Evolutionary conservation across 2,329 filamentous ascomycete species (phyloP).

Genomic region (Scytalidium lignicola): DNA sequence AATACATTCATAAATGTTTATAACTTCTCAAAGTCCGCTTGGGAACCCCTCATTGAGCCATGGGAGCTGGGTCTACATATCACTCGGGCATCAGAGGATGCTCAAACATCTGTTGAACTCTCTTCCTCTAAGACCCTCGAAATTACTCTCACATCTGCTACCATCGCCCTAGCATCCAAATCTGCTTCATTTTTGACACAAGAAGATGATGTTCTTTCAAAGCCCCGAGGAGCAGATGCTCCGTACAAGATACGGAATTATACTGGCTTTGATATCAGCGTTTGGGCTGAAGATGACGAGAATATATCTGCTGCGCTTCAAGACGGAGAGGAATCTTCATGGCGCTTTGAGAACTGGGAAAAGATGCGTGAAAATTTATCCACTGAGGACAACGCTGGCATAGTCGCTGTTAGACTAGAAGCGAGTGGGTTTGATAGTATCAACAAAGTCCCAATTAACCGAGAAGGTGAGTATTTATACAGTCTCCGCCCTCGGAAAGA

Average conservation of each 20-base stretch:
- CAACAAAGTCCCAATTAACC: conserved; percentile 80
- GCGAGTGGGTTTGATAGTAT: conserved; percentile 91
- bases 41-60: conserved; percentile 94
- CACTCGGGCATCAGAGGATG: conserved; percentile 69
- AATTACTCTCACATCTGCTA: conserved; percentile 85
- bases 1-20: conserved; percentile 96
- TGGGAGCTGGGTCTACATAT: conserved; percentile 94
- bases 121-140: conserved; percentile 89
- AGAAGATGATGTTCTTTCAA: conserved; percentile 87
- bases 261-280: conserved; percentile 83
- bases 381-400: conserved; percentile 72
- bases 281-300: conserved; percentile 68
- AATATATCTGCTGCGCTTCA: conserved; percentile 69
- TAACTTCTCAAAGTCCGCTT: conserved; percentile 98
- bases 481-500: conserved; percentile 83
- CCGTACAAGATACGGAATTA: conserved; percentile 94
- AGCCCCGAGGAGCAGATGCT: conserved; percentile 84
- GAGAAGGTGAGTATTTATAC: conserved; percentile 92
- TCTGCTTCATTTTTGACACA: conserved; percentile 85
- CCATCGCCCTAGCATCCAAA: conserved; percentile 88
- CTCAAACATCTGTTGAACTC: conserved; percentile 62
- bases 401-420: conserved; percentile 79
- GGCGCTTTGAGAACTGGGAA: conserved; percentile 95
- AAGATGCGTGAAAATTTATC: conserved; percentile 92
- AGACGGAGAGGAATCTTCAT: conserved; percentile 87